Percentiles rank a stretch among this genome's conserved stretches.
Evolutionary conservation across 2,329 filamentous ascomycete genomes (phyloP).

Genomic region (Epichloe uncinata): DNA sequence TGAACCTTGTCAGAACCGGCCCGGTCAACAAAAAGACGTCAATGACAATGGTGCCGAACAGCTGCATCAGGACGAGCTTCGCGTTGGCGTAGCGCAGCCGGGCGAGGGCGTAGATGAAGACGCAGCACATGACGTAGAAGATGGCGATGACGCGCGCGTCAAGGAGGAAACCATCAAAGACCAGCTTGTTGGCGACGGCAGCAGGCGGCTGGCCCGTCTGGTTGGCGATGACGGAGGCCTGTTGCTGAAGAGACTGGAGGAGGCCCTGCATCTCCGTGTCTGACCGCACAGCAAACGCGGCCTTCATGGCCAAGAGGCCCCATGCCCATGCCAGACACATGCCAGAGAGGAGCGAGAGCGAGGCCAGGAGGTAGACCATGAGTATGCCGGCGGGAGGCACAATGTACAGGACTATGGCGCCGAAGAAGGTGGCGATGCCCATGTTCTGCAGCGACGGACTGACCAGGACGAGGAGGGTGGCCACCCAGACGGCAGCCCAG

Average conservation of each 20-base stretch:
- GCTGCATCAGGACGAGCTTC: conserved; percentile 29
- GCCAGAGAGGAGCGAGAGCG: conserved; percentile 29
- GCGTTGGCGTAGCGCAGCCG: conserved; percentile 30
- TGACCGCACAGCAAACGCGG: conserved; percentile 29
- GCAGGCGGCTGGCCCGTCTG: conserved; percentile 11
- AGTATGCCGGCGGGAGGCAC: conserved; percentile 31
- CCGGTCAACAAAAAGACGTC: conserved; percentile 32
- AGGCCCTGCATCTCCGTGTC: conserved; percentile 22
- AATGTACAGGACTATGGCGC: conserved; percentile 27
- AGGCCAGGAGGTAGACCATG: conserved; percentile 29
- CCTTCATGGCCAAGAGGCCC: conserved; percentile 35
- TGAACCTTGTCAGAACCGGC: conserved; percentile 27
- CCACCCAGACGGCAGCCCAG: conserved; percentile 31
- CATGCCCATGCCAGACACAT: conserved; percentile 35
- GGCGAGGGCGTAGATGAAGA: conserved; percentile 30
- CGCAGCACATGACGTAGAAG: conserved; percentile 23
- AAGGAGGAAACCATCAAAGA: conserved; percentile 33
- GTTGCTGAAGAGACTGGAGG: conserved; percentile 20
- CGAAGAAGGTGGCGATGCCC: conserved; percentile 33
- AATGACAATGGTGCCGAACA: conserved; percentile 33
- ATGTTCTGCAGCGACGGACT: conserved; percentile 25
- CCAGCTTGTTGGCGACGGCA: conserved; percentile 20
- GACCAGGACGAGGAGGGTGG: conserved; percentile 33
- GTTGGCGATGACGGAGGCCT: conserved; percentile 21
- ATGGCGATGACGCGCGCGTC: conserved; percentile 30